A percentile compares a stretch with the other conserved stretches of the same genome.
Evolutionary conservation across 768 basidiomycete genomes (phyloP).

Genomic region (Boletus sp.): DNA sequence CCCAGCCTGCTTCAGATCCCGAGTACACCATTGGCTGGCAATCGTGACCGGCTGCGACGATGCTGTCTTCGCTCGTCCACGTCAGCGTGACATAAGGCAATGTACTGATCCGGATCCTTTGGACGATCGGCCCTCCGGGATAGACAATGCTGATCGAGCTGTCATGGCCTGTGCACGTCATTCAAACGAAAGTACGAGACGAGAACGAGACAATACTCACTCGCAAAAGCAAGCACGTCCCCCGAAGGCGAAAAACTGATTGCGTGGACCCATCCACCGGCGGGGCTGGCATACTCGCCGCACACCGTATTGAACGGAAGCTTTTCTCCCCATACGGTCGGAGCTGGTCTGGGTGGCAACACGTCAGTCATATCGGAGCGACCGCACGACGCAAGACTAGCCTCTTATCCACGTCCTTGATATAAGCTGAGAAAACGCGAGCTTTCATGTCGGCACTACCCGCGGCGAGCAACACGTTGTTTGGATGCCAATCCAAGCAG

Average conservation of each 20-base stretch:
- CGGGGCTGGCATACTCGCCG: slow-evolving; percentile 85
- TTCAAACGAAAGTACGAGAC: background rate
- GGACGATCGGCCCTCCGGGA: slow-evolving; percentile 70
- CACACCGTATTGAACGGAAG: slow-evolving; percentile 97
- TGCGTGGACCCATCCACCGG: slow-evolving; percentile 96
- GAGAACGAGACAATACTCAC: slow-evolving; percentile 49
- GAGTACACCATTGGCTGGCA: slow-evolving; percentile 91
- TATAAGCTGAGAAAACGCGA: slow-evolving; percentile 95
- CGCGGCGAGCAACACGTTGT: slow-evolving; percentile 94
- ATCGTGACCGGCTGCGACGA: slow-evolving; percentile 96
- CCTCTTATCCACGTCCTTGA: slow-evolving; percentile 97
- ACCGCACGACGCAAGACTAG: slow-evolving; percentile 31
- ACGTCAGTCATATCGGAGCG: slow-evolving; percentile 7
- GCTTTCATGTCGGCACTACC: slow-evolving; percentile 99
- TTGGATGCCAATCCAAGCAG: slow-evolving; percentile 96
- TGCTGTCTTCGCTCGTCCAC: slow-evolving; percentile 78
- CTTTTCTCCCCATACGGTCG: slow-evolving; percentile 96
- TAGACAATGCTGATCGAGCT: slow-evolving; percentile 93
- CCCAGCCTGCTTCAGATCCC: slow-evolving; percentile 78
- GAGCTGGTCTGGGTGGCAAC: slow-evolving; percentile 61
- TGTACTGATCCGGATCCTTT: slow-evolving; percentile 71
- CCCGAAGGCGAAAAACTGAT: slow-evolving; percentile 97
- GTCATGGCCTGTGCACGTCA: slow-evolving; percentile 74
- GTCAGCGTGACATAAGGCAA: slow-evolving; percentile 83
- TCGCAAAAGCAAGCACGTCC: slow-evolving; percentile 89